Evolutionary conservation across 345 rosid genomes (phyloP).

Genomic region (Gossypium stocksii): DNA sequence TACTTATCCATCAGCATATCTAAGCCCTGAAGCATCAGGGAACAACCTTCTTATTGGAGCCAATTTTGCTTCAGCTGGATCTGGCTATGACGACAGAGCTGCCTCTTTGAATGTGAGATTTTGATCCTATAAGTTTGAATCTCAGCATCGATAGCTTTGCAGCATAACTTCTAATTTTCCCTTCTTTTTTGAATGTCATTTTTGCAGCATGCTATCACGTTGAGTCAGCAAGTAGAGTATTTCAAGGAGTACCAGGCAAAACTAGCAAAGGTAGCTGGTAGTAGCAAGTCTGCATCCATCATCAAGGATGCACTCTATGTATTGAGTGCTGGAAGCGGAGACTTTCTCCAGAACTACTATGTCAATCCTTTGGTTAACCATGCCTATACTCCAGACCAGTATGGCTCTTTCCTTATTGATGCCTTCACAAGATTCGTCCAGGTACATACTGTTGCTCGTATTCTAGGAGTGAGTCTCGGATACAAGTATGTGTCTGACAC

Average conservation of each 20-base stretch:
- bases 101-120: slow-evolving; percentile 22
- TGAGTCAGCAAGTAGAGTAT: slow-evolving; percentile 65
- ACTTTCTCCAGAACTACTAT: slow-evolving; percentile 80
- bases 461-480: background rate
- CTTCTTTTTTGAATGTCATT: background rate
- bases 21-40: slow-evolving; percentile 85
- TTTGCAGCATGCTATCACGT: slow-evolving; percentile 77
- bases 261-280: slow-evolving; percentile 63
- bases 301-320: slow-evolving; percentile 57
- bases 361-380: slow-evolving; percentile 66
- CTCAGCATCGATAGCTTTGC: background rate
- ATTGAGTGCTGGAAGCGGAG: slow-evolving; percentile 84
- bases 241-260: slow-evolving; percentile 75
- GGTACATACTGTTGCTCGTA: slow-evolving; percentile 29
- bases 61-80: slow-evolving; percentile 90
- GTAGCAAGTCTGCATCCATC: slow-evolving; percentile 47
- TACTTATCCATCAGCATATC: slow-evolving; percentile 71
- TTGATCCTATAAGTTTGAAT: background rate
- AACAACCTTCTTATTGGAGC: slow-evolving; percentile 88
- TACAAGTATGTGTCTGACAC: background rate
- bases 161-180: background rate
- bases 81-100: slow-evolving; percentile 82
- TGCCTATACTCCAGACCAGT: slow-evolving; percentile 59
- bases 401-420: slow-evolving; percentile 51
- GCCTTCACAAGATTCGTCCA: slow-evolving; percentile 53